Percentiles rank a stretch among this genome's conserved stretches.
Conservation (phyloP, 441 rosid species). For the Populus hybrid region DNA sequence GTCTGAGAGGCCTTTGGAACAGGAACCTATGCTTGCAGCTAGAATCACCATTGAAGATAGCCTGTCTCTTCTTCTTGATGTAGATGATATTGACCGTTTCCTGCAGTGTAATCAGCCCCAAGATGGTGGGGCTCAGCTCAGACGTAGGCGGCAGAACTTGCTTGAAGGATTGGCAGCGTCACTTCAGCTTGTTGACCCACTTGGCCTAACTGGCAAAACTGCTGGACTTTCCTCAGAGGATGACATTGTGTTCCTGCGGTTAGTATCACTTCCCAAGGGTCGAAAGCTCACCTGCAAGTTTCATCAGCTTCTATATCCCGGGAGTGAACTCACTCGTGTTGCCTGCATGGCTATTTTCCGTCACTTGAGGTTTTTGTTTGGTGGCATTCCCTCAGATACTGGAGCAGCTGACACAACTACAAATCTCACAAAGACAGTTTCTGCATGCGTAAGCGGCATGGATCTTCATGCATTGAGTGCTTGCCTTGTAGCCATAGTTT, state of each 20-base stretch:
- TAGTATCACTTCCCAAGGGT: constrained; percentile 88
- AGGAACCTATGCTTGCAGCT: too few relatives aligned
- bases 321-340: constrained; percentile 75
- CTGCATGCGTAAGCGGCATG: constrained; percentile 68
- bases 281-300: constrained; percentile 56
- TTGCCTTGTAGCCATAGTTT: too few relatives aligned
- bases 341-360: constrained; percentile 91
- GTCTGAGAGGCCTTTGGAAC: constrained; percentile 65
- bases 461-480: constrained; percentile 34
- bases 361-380: constrained; percentile 74
- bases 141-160: constrained; percentile 65
- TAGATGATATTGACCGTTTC: constrained; percentile 7
- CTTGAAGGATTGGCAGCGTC: constrained; percentile 86
- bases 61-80: too few relatives aligned
- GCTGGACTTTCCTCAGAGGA: constrained; percentile 61
- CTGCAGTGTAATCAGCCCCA: constrained; percentile 66
- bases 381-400: constrained; percentile 65
- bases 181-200: constrained; percentile 89
- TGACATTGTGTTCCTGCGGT: constrained; percentile 74
- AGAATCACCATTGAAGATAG: too few relatives aligned
- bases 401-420: constrained; percentile 57
- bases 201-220: constrained; percentile 60
- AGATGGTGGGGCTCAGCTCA: constrained; percentile 80
- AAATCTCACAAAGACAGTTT: constrained; percentile 65
- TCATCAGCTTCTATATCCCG: constrained; percentile 76